These are phyloP conservation scores for Fusarium musae DNA, from an alignment of 2,329 filamentous ascomycete genomes.

Conservation along the genomic window DNA sequence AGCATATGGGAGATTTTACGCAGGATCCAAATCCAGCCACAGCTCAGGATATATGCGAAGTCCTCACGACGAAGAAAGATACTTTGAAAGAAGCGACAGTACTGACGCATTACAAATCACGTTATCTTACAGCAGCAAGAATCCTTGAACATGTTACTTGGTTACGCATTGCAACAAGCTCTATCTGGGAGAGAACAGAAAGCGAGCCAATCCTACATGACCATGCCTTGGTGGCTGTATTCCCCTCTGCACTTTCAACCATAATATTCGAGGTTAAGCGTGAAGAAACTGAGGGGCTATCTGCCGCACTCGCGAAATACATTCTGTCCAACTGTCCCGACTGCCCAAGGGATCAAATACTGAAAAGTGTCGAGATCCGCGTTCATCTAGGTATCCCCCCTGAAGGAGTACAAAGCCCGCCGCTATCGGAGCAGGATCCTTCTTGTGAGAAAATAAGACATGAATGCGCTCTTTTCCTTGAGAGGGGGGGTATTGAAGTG, in stretches of 20 bases:
- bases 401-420: too few species aligned
- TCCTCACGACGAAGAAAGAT: neutral
- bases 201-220: neutral
- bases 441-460: neutral
- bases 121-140: neutral
- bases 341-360: neutral
- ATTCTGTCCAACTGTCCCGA: neutral
- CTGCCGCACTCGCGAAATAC: neutral
- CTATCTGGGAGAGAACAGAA: too few species aligned
- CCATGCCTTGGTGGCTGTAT: neutral
- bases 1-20: fast-evolving
- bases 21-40: neutral
- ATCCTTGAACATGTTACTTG: neutral
- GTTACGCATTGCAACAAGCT: neutral
- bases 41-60: neutral
- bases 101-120: neutral
- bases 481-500: neutral
- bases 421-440: too few species aligned
- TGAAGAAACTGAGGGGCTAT: neutral
- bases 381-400: neutral
- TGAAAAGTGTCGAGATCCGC: neutral
- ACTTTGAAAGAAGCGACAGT: neutral
- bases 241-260: neutral
- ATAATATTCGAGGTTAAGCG: neutral
- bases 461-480: neutral